A percentile compares a stretch with the other conserved stretches of the same genome.
Evolutionary conservation across 805 yeast species (phyloP).

Genomic region (Pichia manshurica): DNA sequence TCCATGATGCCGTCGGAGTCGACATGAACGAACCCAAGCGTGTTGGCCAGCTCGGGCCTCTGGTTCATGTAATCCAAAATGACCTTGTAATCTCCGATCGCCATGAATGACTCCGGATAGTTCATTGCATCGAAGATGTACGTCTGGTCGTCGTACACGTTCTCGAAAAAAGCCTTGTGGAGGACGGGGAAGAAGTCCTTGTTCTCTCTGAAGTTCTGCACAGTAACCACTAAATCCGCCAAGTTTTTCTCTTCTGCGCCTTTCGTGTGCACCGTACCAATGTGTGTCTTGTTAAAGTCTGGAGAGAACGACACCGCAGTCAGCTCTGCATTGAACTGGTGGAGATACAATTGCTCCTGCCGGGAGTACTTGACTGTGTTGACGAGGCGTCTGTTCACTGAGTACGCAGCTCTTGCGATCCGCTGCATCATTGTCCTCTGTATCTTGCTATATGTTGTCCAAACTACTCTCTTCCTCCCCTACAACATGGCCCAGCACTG

Average conservation of each 20-base stretch:
- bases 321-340: slow-evolving; percentile 15
- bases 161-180: slow-evolving; percentile 20
- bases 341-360: slow-evolving; percentile 28
- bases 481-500: background rate
- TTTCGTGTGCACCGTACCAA: slow-evolving; percentile 20
- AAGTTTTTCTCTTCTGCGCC: background rate
- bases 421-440: background rate
- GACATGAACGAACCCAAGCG: slow-evolving; percentile 64
- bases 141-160: slow-evolving; percentile 41
- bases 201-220: slow-evolving; percentile 26
- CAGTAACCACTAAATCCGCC: slow-evolving; percentile 13
- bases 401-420: slow-evolving; percentile 4
- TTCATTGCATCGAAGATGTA: slow-evolving; percentile 52
- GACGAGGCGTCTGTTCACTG: slow-evolving; percentile 19
- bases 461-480: too few species aligned
- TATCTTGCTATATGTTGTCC: too few species aligned
- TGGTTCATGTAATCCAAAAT: slow-evolving; percentile 54
- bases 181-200: slow-evolving; percentile 21
- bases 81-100: slow-evolving; percentile 64
- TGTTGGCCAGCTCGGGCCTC: slow-evolving; percentile 61
- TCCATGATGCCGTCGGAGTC: slow-evolving; percentile 49
- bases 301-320: slow-evolving; percentile 27
- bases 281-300: slow-evolving; percentile 21
- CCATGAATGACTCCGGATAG: slow-evolving; percentile 52
- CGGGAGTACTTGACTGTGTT: slow-evolving; percentile 18